These are phyloP conservation scores for Akanthomyces dipterigenus DNA, from an alignment of 2,329 filamentous ascomycete genomes.

Conservation along the genomic window DNA sequence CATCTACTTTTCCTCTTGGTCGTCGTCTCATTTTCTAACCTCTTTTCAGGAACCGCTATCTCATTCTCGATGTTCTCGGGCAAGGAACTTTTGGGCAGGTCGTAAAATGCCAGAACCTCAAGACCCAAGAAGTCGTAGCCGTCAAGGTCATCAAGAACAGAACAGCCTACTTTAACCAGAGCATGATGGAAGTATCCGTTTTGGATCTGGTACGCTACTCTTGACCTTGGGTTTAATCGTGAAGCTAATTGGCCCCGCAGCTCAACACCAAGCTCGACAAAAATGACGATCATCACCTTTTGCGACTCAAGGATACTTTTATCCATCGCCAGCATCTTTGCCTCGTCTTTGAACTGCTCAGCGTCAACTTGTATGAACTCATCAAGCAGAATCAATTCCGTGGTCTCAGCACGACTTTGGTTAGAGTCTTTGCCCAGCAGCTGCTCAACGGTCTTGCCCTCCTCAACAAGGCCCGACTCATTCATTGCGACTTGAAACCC, in stretches of 20 bases:
- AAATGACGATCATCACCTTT: conserved; percentile 94
- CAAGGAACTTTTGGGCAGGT: conserved; percentile 98
- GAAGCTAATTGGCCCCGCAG: conserved; percentile 34
- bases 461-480: conserved; percentile 91
- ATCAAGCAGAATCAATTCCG: conserved; percentile 99
- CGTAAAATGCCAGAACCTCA: conserved; percentile 97
- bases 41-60: conserved; percentile 70
- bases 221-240: neutral
- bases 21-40: conserved; percentile 5
- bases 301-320: conserved; percentile 94
- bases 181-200: conserved; percentile 99
- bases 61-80: conserved; percentile 93
- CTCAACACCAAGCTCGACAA: conserved; percentile 98
- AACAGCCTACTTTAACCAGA: conserved; percentile 98
- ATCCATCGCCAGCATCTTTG: conserved; percentile 97
- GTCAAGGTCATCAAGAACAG: conserved; percentile 99
- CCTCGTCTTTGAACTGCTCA: conserved; percentile 90
- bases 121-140: conserved; percentile 96
- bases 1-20: neutral
- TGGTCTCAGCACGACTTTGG: conserved; percentile 90
- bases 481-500: conserved; percentile 96
- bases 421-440: conserved; percentile 96
- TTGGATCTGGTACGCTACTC: conserved; percentile 68
- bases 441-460: conserved; percentile 86
- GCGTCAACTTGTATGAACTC: conserved; percentile 94